phyloP scores from a whole-genome alignment of 176 grass and related monocot genomes.

The Raddia distichophylla region DNA sequence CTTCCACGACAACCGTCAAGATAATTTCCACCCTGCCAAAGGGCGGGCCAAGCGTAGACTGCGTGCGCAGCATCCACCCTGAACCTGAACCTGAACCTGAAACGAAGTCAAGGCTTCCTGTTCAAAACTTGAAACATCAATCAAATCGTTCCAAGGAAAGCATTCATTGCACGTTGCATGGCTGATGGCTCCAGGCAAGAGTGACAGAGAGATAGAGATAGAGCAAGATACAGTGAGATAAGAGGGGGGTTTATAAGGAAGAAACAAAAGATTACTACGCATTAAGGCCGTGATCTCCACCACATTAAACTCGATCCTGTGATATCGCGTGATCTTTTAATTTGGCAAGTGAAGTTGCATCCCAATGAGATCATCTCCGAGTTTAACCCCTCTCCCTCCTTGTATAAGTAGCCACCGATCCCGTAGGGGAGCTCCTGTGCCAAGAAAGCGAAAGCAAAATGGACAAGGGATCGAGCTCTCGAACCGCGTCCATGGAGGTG shows the following conservation, averaged over 20 bases:
- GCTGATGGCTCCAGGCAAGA: neutral
- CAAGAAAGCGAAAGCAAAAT: neutral
- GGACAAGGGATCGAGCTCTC: slow-evolving; percentile 37
- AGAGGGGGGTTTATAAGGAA: neutral
- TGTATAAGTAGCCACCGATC: slow-evolving; percentile 43
- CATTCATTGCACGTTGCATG: slow-evolving; percentile 26
- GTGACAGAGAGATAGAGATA: slow-evolving; percentile 21
- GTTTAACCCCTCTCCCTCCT: neutral
- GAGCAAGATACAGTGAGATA: neutral
- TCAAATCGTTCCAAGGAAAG: slow-evolving; percentile 10
- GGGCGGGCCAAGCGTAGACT: neutral
- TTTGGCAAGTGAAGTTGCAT: slow-evolving; percentile 41
- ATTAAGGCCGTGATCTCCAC: slow-evolving; percentile 40
- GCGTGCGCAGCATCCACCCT: neutral
- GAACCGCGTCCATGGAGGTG: slow-evolving; percentile 38
- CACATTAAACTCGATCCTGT: slow-evolving; percentile 38
- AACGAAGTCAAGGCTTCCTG: slow-evolving; percentile 30
- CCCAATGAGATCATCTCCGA: slow-evolving; percentile 22
- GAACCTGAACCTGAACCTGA: neutral
- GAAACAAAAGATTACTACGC: slow-evolving; percentile 5
- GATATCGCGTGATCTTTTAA: slow-evolving; percentile 39
- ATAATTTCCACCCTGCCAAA: neutral
- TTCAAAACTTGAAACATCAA: slow-evolving; percentile 33
- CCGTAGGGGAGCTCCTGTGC: slow-evolving; percentile 9
- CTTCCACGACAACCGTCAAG: neutral